These are phyloP conservation scores for Lophiostoma macrostomum DNA, from an alignment of 495 filamentous ascomycete genomes.

Conservation along the genomic window DNA sequence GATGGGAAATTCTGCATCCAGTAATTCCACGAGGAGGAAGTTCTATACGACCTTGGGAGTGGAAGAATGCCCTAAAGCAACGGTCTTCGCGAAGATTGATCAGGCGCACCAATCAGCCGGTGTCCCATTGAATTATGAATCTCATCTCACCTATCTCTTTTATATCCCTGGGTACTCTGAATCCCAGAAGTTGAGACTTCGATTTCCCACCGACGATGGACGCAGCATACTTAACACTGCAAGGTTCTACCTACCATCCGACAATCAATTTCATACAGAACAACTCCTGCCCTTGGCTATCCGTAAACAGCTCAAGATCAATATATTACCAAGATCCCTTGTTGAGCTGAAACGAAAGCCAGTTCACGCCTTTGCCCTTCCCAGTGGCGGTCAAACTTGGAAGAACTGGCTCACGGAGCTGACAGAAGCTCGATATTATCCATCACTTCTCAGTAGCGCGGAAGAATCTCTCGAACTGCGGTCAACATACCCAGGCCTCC, in stretches of 20 bases:
- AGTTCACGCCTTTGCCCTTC: not conserved
- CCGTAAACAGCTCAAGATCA: not conserved
- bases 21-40: not conserved
- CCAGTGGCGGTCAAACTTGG: not conserved
- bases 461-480: not conserved
- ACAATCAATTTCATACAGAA: not conserved
- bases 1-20: not conserved
- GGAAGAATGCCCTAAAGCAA: not conserved
- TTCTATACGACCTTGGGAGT: conserved; percentile 3
- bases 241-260: conserved; percentile 1
- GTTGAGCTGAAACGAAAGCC: not conserved
- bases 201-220: not conserved
- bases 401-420: not conserved
- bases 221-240: not conserved
- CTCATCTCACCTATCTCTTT: conserved; percentile 3
- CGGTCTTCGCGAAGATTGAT: not conserved
- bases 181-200: not conserved
- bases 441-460: not conserved
- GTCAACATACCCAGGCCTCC: not conserved
- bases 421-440: conserved; percentile 3
- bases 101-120: not conserved
- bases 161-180: not conserved
- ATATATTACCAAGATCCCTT: not conserved
- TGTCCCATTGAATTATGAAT: not conserved
- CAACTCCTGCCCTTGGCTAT: not conserved